phyloP scores from a whole-genome alignment of 148 eudicot genomes.

The Talinum fruticosum region DNA sequence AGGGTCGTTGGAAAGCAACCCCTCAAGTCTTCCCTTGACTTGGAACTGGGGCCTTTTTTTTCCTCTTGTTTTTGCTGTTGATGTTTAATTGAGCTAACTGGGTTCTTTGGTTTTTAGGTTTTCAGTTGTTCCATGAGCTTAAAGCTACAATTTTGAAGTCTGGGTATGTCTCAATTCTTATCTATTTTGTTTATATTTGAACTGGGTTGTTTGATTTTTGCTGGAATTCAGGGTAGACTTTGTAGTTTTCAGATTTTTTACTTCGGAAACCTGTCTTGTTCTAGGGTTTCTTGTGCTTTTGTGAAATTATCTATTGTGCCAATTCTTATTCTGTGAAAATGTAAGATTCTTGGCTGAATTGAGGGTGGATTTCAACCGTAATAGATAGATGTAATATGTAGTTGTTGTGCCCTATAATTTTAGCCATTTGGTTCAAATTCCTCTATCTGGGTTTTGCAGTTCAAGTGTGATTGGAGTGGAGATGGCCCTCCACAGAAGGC shows the following conservation, averaged over 20 bases:
- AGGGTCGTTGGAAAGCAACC: conserved; percentile 20
- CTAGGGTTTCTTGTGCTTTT: neutral
- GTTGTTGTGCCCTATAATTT: neutral
- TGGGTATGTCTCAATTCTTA: conserved; percentile 37
- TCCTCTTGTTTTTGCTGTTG: neutral
- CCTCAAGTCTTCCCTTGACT: conserved; percentile 24
- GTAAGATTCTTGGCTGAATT: conserved; percentile 9
- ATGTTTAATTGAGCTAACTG: conserved; percentile 13
- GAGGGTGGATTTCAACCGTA: neutral
- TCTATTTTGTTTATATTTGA: conserved; percentile 22
- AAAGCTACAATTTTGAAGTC: conserved; percentile 20
- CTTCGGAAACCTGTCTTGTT: neutral
- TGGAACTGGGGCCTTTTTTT: neutral
- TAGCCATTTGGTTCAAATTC: neutral
- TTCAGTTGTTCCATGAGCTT: conserved; percentile 19
- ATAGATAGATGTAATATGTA: neutral
- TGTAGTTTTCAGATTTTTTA: neutral
- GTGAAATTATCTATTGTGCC: neutral
- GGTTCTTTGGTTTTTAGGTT: neutral
- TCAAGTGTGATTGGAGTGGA: conserved; percentile 3
- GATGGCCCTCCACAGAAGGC: conserved; percentile 25
- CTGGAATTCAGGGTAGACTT: neutral
- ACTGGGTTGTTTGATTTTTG: conserved; percentile 23
- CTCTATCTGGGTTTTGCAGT: conserved; percentile 16
- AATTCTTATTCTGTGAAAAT: neutral